A percentile compares a stretch with the other conserved stretches of the same genome.
Evolutionary conservation across 441 rosid genomes (phyloP).

Genomic region (Iberis amara): DNA sequence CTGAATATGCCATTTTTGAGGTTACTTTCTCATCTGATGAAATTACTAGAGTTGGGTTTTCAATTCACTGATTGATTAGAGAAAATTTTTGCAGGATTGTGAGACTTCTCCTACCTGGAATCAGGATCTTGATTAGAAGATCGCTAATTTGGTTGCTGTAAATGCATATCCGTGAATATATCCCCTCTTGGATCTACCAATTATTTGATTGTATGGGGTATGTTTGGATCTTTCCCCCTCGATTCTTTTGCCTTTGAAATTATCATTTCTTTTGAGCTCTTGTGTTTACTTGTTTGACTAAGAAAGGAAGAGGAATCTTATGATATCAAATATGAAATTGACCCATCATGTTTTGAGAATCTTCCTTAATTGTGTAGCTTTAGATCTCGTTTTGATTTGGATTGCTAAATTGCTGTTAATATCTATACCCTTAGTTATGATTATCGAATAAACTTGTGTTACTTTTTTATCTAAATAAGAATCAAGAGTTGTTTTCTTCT

Average conservation of each 20-base stretch:
- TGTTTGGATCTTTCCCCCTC: constrained; percentile 30
- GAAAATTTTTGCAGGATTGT: constrained; percentile 38
- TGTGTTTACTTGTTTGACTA: too few relatives aligned
- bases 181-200: constrained; percentile 55
- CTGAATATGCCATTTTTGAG: constrained; percentile 50
- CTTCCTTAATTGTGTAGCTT: too few relatives aligned
- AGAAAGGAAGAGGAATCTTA: too few relatives aligned
- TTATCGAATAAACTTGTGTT: too few relatives aligned
- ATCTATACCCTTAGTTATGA: too few relatives aligned
- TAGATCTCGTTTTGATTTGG: too few relatives aligned
- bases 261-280: neutral
- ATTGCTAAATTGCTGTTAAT: too few relatives aligned
- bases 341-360: too few relatives aligned
- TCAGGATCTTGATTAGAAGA: constrained; percentile 34
- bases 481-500: too few relatives aligned
- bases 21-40: constrained; percentile 22
- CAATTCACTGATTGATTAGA: constrained; percentile 9
- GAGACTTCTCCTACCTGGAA: constrained; percentile 39
- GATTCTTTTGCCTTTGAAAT: neutral
- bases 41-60: too few relatives aligned
- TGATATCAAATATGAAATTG: too few relatives aligned
- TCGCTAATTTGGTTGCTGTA: constrained; percentile 36
- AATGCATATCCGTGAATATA: constrained; percentile 47
- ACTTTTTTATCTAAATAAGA: too few relatives aligned
- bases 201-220: constrained; percentile 66